phyloP scores from a whole-genome alignment of 2,329 filamentous ascomycete species.

The Microcyclosporella mali region DNA sequence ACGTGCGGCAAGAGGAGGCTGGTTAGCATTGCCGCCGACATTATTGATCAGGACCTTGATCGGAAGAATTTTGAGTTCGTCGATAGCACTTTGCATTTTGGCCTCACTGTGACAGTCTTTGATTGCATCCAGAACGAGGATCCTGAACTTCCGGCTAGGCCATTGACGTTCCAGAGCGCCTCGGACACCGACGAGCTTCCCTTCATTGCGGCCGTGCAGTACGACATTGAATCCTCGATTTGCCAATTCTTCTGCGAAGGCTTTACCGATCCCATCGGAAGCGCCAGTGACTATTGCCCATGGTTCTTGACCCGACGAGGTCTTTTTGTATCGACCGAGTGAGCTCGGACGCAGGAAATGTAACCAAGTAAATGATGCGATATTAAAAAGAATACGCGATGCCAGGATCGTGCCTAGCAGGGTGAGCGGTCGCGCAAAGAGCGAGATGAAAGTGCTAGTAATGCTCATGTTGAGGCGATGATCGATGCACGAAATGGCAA shows the following conservation, averaged over 20 bases:
- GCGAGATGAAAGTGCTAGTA: too few relatives aligned
- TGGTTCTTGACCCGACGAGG: too few relatives aligned
- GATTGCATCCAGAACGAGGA: constrained; percentile 41
- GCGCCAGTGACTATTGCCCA: constrained; percentile 41
- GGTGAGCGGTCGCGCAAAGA: too few relatives aligned
- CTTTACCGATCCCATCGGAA: constrained; percentile 48
- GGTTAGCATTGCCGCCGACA: constrained; percentile 37
- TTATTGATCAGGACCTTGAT: constrained; percentile 53
- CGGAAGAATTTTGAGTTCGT: constrained; percentile 16
- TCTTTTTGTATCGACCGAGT: neutral
- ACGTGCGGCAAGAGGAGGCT: constrained; percentile 2
- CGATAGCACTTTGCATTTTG: constrained; percentile 11
- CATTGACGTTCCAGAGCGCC: constrained; percentile 34
- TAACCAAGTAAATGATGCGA: neutral
- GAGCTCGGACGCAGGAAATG: neutral
- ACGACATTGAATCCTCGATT: constrained; percentile 48
- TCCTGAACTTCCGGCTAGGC: constrained; percentile 35
- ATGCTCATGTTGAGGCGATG: too few relatives aligned
- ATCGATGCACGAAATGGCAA: too few relatives aligned
- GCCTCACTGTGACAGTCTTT: constrained; percentile 19
- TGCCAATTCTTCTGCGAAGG: constrained; percentile 45
- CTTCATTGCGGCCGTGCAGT: constrained; percentile 47
- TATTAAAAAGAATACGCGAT: too few relatives aligned
- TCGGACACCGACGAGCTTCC: constrained; percentile 40
- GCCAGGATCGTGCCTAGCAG: too few relatives aligned